A percentile compares a stretch with the other conserved stretches of the same genome.
Evolutionary conservation across 2,329 filamentous ascomycete genomes (phyloP).

Genomic region (Beauveria bassiana): DNA sequence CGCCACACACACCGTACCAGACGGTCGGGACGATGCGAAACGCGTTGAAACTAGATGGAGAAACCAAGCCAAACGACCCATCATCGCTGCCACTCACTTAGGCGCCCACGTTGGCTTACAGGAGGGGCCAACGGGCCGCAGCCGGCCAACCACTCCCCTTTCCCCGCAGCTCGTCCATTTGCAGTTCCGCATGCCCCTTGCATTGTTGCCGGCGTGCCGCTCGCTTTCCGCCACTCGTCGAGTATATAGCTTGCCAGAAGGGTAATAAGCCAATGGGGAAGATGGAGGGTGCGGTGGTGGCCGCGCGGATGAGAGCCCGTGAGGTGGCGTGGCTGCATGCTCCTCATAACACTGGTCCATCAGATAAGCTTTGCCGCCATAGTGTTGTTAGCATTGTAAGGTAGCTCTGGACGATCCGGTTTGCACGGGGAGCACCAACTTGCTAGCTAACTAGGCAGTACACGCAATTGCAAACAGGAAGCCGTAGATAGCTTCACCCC

Average conservation of each 20-base stretch:
- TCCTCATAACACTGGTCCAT: not conserved
- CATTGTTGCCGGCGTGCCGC: not conserved
- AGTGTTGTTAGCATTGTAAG: not conserved
- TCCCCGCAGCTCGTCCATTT: not conserved
- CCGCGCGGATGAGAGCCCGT: not conserved
- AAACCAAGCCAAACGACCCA: not conserved
- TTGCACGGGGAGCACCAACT: not conserved
- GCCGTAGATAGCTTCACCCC: not conserved
- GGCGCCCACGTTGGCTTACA: not conserved
- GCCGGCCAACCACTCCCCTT: not conserved
- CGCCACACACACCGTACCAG: not conserved
- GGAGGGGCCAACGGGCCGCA: not conserved
- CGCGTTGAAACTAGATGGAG: not conserved
- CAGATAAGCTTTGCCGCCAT: not conserved
- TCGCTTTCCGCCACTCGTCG: not conserved
- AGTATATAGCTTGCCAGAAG: not conserved
- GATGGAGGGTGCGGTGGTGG: too few relatives aligned
- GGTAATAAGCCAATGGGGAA: not conserved
- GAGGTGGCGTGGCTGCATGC: not conserved
- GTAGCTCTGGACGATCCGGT: not conserved
- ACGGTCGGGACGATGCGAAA: constrained; percentile 9
- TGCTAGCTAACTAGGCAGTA: too few relatives aligned
- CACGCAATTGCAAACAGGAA: not conserved
- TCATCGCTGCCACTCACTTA: not conserved
- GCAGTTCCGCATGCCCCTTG: not conserved